Base-by-base conservation (phyloP, 176 grass and related monocot genomes). In the Raddia guianensis region DNA sequence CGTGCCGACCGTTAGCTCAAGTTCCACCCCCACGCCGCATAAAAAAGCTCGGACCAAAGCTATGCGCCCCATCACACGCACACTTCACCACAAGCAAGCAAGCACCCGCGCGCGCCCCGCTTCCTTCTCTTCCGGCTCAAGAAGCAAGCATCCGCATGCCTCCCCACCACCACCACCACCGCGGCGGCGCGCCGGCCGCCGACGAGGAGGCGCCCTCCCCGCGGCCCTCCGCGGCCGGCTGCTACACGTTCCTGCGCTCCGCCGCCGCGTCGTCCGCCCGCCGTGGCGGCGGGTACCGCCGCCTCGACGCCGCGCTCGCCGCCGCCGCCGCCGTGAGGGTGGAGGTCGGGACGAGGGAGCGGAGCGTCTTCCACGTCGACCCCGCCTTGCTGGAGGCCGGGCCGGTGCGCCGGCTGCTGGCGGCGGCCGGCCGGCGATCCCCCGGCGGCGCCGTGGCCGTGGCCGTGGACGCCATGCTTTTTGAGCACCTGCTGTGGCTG, bases 401-500 rank as follows among this genome's bases (percentile, higher is more conserved):
- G 20, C 89, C 89, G 11, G 71, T 94, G 50, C 73, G 92, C 2
- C 63, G 85, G 78, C 58, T 94, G 55, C 34, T 94, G 56, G 89
- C 75, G 37, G 80, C 87, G 16, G 86, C 75, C 50, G 84, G 81
- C 15, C 56, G 84, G 11, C 49, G 84, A 45, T 59, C 56, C 3
- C 43, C 56, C 50, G 79, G 79, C 37, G 81, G 85, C 1, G 84
- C 66, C 5, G 68, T 87, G 75, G 81, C 73, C 2, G 72, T 84
- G 49, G 80, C 75, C 45, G 81, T 94, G 14, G 92, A 94, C 63
- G 80, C 81, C 56, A 11, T 94, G 57, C 89, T 94, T 54, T 94
- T 94, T 77, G 89, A 94, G 74, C 92, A 94, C 81, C 81, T 94
- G 73, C 81, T 94, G 2, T 94, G 92, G 92, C 79, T 91, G 46